Evolutionary conservation across 495 filamentous ascomycete genomes (phyloP).

Genomic region (Penicilliopsis zonata): DNA sequence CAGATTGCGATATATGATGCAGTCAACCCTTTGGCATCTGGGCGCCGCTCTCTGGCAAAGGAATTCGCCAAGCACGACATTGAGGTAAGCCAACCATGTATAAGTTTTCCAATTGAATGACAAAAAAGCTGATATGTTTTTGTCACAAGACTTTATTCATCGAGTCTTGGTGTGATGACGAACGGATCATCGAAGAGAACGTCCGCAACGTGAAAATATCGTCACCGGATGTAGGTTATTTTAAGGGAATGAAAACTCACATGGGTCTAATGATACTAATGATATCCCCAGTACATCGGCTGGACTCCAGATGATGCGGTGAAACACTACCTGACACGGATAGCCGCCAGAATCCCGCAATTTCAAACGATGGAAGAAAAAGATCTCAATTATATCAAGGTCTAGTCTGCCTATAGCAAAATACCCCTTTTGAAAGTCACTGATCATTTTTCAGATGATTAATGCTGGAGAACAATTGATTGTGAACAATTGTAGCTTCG

Average conservation of each 20-base stretch:
- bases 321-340: constrained; percentile 77
- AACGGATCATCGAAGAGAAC: constrained; percentile 91
- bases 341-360: constrained; percentile 81
- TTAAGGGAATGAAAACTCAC: too few relatives aligned
- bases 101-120: constrained; percentile 1
- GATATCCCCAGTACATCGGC: constrained; percentile 56
- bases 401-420: too few relatives aligned
- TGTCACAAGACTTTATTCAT: constrained; percentile 73
- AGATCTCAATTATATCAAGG: constrained; percentile 91
- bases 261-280: neutral
- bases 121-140: constrained; percentile 3
- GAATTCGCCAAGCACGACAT: constrained; percentile 96
- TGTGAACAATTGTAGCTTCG: constrained; percentile 92
- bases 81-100: constrained; percentile 41
- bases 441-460: constrained; percentile 57
- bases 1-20: constrained; percentile 99
- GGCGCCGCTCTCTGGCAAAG: constrained; percentile 78
- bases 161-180: constrained; percentile 88
- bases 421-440: neutral
- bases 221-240: constrained; percentile 72
- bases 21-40: constrained; percentile 80
- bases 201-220: constrained; percentile 95
- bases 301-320: constrained; percentile 90
- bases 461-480: constrained; percentile 88
- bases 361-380: constrained; percentile 95